Evolutionary conservation across 257 asterid genomes (phyloP).

Genomic region (Linaria vulgaris): DNA sequence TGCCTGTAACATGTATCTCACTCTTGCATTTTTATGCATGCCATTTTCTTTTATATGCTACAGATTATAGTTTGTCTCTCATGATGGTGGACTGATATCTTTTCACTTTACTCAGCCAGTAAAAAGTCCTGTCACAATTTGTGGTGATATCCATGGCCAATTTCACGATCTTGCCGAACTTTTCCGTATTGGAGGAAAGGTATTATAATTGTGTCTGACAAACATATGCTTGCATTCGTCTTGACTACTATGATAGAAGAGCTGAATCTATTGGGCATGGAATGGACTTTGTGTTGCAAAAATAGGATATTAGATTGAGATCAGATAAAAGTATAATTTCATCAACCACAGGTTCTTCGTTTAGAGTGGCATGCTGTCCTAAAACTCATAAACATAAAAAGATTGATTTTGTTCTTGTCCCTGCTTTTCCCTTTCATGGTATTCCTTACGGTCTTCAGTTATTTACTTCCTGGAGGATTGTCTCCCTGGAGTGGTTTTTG

Average conservation of each 20-base stretch:
- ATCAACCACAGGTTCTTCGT: constrained; percentile 23
- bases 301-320: constrained; percentile 31
- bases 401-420: background rate
- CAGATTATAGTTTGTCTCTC: background rate
- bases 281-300: constrained; percentile 1
- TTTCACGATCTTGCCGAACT: constrained; percentile 72
- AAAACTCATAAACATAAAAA: background rate
- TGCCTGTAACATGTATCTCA: constrained; percentile 1
- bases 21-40: background rate
- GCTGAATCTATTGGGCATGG: background rate
- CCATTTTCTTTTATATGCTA: constrained; percentile 12
- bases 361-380: constrained; percentile 11
- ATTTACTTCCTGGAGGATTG: background rate
- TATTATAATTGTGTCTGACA: constrained; percentile 22
- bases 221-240: constrained; percentile 10
- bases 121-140: constrained; percentile 63
- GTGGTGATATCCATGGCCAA: constrained; percentile 79
- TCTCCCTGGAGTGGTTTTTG: background rate
- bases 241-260: background rate
- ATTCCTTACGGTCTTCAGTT: background rate
- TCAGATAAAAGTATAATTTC: constrained; percentile 15
- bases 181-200: constrained; percentile 74
- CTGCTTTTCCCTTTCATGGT: constrained; percentile 7
- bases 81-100: constrained; percentile 22
- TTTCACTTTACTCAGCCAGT: constrained; percentile 57